These are phyloP conservation scores for Trichoderma atrobrunneum DNA, from an alignment of 2,329 filamentous ascomycete genomes.

Conservation along the genomic window DNA sequence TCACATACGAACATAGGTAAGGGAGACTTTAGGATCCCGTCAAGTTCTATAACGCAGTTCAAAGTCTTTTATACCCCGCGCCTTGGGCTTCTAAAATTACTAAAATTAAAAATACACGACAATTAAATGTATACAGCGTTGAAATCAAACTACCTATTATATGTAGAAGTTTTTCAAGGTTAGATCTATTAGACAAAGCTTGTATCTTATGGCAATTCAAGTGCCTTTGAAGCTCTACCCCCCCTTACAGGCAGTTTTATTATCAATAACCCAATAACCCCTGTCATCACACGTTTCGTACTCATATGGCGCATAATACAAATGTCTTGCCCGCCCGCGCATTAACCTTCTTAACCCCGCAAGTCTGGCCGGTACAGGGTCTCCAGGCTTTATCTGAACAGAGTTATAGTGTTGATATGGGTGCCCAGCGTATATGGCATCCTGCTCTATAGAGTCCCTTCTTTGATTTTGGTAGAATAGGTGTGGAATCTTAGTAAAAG, in stretches of 20 bases:
- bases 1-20: too few species aligned
- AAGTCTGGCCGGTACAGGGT: constrained; percentile 7
- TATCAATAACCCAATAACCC: background rate
- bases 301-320: constrained; percentile 11
- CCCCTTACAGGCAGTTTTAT: background rate
- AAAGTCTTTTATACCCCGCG: too few species aligned
- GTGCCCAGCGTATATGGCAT: background rate
- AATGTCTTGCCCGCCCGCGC: background rate
- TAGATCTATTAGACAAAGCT: background rate
- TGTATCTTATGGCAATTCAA: background rate
- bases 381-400: constrained; percentile 1
- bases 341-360: background rate
- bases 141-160: background rate
- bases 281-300: background rate
- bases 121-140: background rate
- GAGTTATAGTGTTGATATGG: background rate
- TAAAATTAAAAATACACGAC: background rate
- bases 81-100: background rate
- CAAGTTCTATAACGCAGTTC: too few species aligned
- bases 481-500: background rate
- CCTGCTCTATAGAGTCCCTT: background rate
- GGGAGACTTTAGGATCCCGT: too few species aligned
- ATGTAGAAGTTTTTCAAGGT: background rate
- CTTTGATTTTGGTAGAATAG: background rate
- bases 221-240: constrained; percentile 4